Evolutionary conservation across 23 red algal species (phyloP), one percentile per base, ranked within the genome.

Genomic region (Gracilariopsis chorda): DNA sequence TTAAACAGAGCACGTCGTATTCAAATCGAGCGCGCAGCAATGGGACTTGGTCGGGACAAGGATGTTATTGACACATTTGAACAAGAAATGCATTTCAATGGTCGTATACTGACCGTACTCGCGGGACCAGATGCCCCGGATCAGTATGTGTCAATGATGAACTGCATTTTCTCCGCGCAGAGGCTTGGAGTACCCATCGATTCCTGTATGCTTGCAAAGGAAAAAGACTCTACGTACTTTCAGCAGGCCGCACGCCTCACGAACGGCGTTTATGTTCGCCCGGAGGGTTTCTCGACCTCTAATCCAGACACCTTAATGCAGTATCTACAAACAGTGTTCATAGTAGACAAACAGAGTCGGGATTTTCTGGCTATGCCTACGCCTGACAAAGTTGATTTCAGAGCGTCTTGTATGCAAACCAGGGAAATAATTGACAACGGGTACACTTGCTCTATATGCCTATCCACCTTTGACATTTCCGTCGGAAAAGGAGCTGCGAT

Each of bases 321-420:
- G 20, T 52, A 48, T 45, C 41, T 94, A 19, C 74, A 88, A 80
- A 89, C 83, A n/a, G 58, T 88, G 10, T 88, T 94, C 39, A 43
- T 94, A 12, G 29, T 83, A 4, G 92, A 94, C 49, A 65, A 58
- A 8, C 82, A 65, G 27, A 87, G 61, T 40, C 67, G 92, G 10
- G 71, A 86, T 37, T 80, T 82, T n/a, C 56, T 94, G 7, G 83
- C 83, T 2, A 94, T 94, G 92, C 92, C 92, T 10, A 35, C 60
- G 32, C 70, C 73, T 16, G 49, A 61, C 40, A 79, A 73, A 12
- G 94, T 93, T n/a, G 94, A 96, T 73, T 93, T 96, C 48, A 80
- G 94, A 16, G 94, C 94, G 27, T 93, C 80, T 42, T 96, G 94
- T 57, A 93, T 96, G 68, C 47, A 81, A 41, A 96, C 88, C 4